phyloP scores from a whole-genome alignment of 2,329 filamentous ascomycete genomes.

The Calonectria henricotiae region DNA sequence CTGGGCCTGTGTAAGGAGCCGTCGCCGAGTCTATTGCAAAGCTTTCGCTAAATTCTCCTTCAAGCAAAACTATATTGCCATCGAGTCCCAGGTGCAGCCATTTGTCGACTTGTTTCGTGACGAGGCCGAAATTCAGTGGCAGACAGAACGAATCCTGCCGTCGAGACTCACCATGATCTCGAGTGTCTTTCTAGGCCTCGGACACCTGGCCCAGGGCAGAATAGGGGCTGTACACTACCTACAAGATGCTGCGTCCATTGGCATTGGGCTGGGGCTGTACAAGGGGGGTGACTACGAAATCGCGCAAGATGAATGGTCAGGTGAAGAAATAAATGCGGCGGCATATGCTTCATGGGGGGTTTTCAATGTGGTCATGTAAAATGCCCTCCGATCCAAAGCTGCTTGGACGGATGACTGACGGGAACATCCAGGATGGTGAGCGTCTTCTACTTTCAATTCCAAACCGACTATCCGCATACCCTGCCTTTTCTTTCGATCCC shows the following conservation, averaged over 20 bases:
- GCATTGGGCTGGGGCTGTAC: conserved; percentile 6
- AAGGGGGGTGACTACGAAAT: background rate
- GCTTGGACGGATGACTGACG: background rate
- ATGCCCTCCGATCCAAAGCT: background rate
- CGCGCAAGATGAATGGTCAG: background rate
- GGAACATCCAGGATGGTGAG: conserved; percentile 22
- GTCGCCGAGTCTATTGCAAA: background rate
- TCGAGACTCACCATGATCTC: conserved; percentile 26
- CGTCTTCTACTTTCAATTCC: conserved; percentile 24
- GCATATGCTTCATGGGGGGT: conserved; percentile 25
- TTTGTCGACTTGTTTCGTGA: conserved; percentile 13
- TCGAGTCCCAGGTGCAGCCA: background rate
- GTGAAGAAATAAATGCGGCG: conserved; percentile 19
- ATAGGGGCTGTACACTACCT: background rate
- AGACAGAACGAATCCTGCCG: background rate
- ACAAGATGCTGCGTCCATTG: background rate
- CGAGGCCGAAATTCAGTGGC: conserved; percentile 25
- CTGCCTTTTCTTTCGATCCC: conserved; percentile 19
- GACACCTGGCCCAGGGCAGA: conserved; percentile 22
- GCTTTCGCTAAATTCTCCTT: background rate
- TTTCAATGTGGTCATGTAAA: conserved; percentile 32
- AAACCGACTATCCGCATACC: background rate
- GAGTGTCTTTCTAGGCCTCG: conserved; percentile 28
- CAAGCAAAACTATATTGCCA: conserved; percentile 8
- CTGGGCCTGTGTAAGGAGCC: conserved; percentile 33